Base-by-base conservation (phyloP, 306 rosid genomes). In the Ormosia emarginata region DNA sequence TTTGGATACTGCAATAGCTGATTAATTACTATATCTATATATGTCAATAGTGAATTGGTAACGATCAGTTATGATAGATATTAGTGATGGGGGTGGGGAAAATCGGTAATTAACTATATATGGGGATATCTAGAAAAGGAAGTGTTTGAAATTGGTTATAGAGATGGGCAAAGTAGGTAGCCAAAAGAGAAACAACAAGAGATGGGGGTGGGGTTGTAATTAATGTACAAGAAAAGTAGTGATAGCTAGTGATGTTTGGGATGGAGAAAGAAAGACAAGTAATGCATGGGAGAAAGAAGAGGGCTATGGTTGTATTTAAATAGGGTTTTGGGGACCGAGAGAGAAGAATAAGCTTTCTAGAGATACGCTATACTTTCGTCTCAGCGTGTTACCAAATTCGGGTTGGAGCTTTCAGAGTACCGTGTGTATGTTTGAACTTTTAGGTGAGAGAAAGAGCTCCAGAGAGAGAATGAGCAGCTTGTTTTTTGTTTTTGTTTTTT, bases 221-320 rank as follows among this genome's bases (percentile, higher is more conserved):
- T 74, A 30, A 18, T 46, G 52, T 56, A 66, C 41, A 57, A 62
- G 50, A 58, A 18, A 17, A 6, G 74, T 30, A 12, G 74, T 40
- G 69, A 75, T 33, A 37, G 82, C 37, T 24, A 67, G 55, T 65
- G 74, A 39, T 47, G 69, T 68, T 75, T 70, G 82, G 24, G 82
- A 50, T 29, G 5, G 68, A 50, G 75, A 53, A n/a, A 40, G 70
- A 79, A 67, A 81, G 61, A 84, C 80, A 85, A 85, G 74, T 9
- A 41, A 71, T 86, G 95, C 91, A 83, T 83, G 90, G 88, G 84
- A 87, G 85, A 87, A 87, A 84, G 89, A 73, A 75, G 85, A 84
- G 87, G 88, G 18, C 34, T 68, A 62, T 57, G 80, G 85, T 61
- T 77, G 78, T 88, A 80, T 84, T 90, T 90, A 92, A 89, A 89